Evolutionary conservation across 805 yeast species (phyloP), one percentile per base, ranked within the genome.

Genomic region (Torulaspora indica): DNA sequence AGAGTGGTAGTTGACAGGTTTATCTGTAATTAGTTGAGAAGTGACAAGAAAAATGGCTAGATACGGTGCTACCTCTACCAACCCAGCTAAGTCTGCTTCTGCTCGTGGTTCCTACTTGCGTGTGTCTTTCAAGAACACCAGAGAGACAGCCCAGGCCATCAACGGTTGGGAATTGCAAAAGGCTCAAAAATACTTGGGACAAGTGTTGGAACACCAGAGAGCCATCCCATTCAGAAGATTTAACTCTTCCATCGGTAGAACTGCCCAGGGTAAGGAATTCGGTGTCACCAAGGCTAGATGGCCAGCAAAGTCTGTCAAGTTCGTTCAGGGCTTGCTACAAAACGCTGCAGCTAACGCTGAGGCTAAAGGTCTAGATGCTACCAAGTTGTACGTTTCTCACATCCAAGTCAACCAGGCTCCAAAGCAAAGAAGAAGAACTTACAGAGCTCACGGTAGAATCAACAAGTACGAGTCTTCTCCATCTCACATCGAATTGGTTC

Each of bases 401-500:
- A 91, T 93, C 73, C 98, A 93, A 82, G 98, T 91, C 70, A 93
- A 93, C 95, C 96, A 89, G 75, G 98, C 98, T 69, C 98, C 99
- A 78, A 89, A 89, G 79, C 95, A 88, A 80, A 93, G 98, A 83
- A 91, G 99, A 82, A 89, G 99, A 81, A 93, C 98, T 70, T 93
- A 79, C 96, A 90, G 99, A 85, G 99, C 99, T 68, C 98, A 91
- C 85, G 99, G 99, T 86, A 93, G 98, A 85, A 87, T 89, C 74
- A 93, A 91, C 79, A 95, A 96, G 68, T 93, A 89, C 93, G 95
- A 89, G 80, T 87, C 98, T 53, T 79, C 90, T 67, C 98, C 98
- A 73, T 90, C 95, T 69, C 99, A 93, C 86, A 91, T 93, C 73
- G 98, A 93, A 82, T 79, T 93, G 70, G 82, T 88, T 71, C 79